These are phyloP conservation scores for Rhodotorula mucilaginosa DNA, from an alignment of 1,284 basidiomycete species.

Conservation along the genomic window DNA sequence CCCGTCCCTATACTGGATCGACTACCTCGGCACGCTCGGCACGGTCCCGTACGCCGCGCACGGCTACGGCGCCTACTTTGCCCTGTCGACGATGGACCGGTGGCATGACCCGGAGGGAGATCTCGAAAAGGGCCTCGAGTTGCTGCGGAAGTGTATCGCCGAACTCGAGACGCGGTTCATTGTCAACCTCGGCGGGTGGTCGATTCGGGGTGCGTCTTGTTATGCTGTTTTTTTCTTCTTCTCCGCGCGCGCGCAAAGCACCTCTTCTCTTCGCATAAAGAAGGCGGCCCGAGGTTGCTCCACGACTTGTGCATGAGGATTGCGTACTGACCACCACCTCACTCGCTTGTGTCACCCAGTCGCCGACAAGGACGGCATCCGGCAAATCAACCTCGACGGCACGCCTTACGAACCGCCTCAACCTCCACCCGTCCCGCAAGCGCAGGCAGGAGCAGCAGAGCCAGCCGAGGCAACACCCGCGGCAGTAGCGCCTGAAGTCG, in stretches of 20 bases:
- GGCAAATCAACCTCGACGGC: constrained; percentile 35
- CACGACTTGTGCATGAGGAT: background rate
- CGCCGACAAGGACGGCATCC: constrained; percentile 40
- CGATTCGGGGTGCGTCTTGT: constrained; percentile 21
- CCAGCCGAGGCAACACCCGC: background rate
- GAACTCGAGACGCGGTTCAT: constrained; percentile 84
- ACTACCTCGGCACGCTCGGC: constrained; percentile 86
- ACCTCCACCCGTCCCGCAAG: background rate
- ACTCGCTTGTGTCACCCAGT: constrained; percentile 10
- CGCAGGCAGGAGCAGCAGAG: constrained; percentile 1
- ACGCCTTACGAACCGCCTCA: constrained; percentile 9
- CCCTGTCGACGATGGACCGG: constrained; percentile 85
- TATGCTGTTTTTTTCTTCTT: background rate
- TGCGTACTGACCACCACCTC: background rate
- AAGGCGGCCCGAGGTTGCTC: too few relatives aligned
- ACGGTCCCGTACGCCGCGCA: constrained; percentile 92
- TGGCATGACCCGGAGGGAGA: constrained; percentile 77
- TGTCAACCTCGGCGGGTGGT: constrained; percentile 54
- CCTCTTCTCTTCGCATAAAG: background rate
- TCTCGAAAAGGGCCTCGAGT: constrained; percentile 78
- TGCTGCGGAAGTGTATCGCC: constrained; percentile 78
- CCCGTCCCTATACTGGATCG: constrained; percentile 89
- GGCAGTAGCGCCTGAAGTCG: background rate
- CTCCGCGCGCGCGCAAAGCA: background rate
- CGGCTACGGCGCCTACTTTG: constrained; percentile 92